A percentile compares a stretch with the other conserved stretches of the same genome.
Evolutionary conservation across 2,329 filamentous ascomycete species (phyloP).

Genomic region (Teratosphaeria pseudoeucalypti): DNA sequence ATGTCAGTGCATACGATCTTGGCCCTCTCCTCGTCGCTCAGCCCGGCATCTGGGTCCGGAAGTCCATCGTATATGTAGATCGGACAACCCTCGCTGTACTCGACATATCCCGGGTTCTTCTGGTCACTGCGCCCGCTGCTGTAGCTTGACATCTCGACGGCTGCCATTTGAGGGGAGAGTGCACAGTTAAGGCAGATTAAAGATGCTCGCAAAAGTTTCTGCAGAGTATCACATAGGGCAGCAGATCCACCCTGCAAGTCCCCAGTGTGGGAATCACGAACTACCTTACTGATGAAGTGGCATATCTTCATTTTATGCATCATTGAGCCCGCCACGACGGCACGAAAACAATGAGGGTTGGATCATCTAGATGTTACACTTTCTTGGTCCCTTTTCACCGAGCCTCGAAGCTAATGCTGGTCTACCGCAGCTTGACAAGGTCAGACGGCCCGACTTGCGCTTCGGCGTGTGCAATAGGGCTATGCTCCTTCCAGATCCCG

Average conservation of each 20-base stretch:
- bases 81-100: not conserved
- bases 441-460: no score
- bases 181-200: not conserved
- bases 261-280: not conserved
- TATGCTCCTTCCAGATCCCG: not conserved
- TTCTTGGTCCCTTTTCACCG: no score
- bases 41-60: slow-evolving; percentile 8
- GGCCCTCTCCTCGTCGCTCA: slow-evolving; percentile 9
- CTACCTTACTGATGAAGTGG: not conserved
- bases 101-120: not conserved
- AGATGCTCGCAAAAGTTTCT: not conserved
- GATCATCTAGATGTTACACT: no score
- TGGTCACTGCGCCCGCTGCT: not conserved
- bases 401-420: no score
- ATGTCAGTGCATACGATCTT: slow-evolving; percentile 3
- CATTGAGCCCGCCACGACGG: not conserved
- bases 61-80: not conserved
- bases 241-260: not conserved
- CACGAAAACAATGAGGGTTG: not conserved
- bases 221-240: not conserved
- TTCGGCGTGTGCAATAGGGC: no score
- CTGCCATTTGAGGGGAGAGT: not conserved
- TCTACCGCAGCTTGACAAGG: no score
- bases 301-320: not conserved
- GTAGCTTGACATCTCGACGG: not conserved